phyloP scores from a whole-genome alignment of 2,329 filamentous ascomycete species.

The Neonectria hederae region DNA sequence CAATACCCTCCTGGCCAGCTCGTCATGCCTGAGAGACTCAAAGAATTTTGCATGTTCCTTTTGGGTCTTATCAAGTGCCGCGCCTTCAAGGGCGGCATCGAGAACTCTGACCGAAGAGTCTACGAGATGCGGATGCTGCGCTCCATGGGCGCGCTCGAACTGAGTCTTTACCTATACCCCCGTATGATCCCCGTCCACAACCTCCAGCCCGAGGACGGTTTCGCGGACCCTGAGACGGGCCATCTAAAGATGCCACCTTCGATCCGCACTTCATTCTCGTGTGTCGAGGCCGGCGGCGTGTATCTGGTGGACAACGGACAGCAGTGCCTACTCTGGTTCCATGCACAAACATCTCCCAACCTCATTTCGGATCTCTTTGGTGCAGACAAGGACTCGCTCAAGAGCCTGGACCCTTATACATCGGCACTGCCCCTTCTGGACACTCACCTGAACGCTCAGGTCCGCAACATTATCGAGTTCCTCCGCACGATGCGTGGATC shows the following conservation, averaged over 20 bases:
- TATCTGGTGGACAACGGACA: constrained; percentile 98
- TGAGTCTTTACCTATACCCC: constrained; percentile 93
- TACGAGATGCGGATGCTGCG: constrained; percentile 92
- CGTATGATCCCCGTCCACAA: constrained; percentile 93
- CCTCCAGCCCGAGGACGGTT: constrained; percentile 86
- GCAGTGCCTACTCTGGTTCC: constrained; percentile 89
- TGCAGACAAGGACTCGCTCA: constrained; percentile 72
- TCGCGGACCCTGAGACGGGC: constrained; percentile 85
- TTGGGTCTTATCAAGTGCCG: constrained; percentile 88
- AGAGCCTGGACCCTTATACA: constrained; percentile 81
- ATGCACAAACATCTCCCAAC: constrained; percentile 91
- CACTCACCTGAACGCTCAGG: constrained; percentile 93
- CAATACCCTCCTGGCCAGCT: constrained; percentile 92
- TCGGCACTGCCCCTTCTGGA: constrained; percentile 84
- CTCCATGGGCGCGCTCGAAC: constrained; percentile 84
- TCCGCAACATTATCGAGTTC: constrained; percentile 92
- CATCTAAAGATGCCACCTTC: constrained; percentile 85
- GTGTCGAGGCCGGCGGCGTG: constrained; percentile 90
- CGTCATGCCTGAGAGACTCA: constrained; percentile 93
- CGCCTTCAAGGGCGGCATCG: constrained; percentile 91
- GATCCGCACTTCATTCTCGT: constrained; percentile 84
- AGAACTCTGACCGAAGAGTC: constrained; percentile 88
- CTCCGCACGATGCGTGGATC: constrained; percentile 81
- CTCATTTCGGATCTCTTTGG: constrained; percentile 92
- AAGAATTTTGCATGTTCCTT: constrained; percentile 97